Evolutionary conservation across 805 yeast species (phyloP), one percentile per base, ranked within the genome.

Genomic region (Teunomyces funiuensis): DNA sequence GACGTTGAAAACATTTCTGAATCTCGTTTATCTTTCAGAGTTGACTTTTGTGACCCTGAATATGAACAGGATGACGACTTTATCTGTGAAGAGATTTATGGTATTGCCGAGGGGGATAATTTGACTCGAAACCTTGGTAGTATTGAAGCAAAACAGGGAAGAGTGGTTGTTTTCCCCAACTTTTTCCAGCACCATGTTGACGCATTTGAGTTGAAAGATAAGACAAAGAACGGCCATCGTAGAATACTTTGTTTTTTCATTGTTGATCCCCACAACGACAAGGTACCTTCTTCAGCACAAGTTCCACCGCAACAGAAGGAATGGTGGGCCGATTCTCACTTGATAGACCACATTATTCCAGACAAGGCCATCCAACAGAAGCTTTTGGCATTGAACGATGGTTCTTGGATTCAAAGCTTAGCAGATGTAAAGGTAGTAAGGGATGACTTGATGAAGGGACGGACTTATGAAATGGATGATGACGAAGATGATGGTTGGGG

Each of bases 191-290:
- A 68, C 44, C 65, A 61, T 39, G 73, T 69, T 7, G 66, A 63
- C 38, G 55, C 63, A 5, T 69, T 70, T 49, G 58, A 61, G 39
- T 60, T 70, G 47, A 38, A 39, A 7, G 74, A 69, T 43, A 51
- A 51, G 42, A 38, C 63, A 6, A 67, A 59, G 42, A 54, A 58
- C 0, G 74, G 74, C 2, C 61, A 58, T 44, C 48, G 74, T 23
- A 65, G 64, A 43, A 68, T 69, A 18, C 49, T 70, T 37, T 66
- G 72, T 37, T 66, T 67, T 43, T 70, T 69, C 40, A 13, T 69
- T 3, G 61, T 59, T 11, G 73, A 68, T 42, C 73, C 72, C 1
- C 39, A 51, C 42, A 59, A 66, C 44, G 51, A 55, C 1, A 33
- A 26, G n/a, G 66, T 65, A 0, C 40, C 51, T 3, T 20, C 65